Evolutionary conservation across 2,329 filamentous ascomycete genomes (phyloP).

Genomic region (Talaromyces sp.): DNA sequence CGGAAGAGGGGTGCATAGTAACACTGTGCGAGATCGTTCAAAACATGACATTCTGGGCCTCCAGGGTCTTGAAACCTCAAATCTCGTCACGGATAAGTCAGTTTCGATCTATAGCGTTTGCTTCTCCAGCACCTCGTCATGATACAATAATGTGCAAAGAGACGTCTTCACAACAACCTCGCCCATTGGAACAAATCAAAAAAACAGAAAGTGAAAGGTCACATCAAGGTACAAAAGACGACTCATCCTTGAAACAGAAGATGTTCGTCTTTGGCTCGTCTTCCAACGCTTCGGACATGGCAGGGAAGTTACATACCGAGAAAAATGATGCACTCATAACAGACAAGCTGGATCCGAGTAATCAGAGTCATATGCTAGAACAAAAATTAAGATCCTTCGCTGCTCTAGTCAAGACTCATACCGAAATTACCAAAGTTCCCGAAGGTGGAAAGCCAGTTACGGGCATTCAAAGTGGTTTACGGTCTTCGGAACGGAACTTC

Average conservation of each 20-base stretch:
- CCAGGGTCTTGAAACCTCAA: conserved; percentile 9
- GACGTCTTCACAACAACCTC: neutral
- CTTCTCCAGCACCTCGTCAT: neutral
- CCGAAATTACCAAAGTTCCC: neutral
- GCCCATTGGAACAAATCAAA: neutral
- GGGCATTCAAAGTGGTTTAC: neutral
- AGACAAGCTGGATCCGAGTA: neutral
- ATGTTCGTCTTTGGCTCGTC: neutral
- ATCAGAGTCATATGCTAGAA: neutral
- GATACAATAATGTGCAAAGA: neutral
- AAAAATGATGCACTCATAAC: neutral
- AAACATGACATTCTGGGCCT: conserved; percentile 13
- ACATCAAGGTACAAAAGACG: neutral
- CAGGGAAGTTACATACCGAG: neutral
- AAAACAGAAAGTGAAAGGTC: neutral
- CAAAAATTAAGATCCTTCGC: neutral
- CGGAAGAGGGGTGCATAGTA: conserved; percentile 8
- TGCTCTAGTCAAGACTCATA: neutral
- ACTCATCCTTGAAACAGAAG: neutral
- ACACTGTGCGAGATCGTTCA: conserved; percentile 4
- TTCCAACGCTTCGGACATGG: neutral
- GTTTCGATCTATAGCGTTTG: neutral
- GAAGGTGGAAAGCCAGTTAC: neutral
- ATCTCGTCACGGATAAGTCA: conserved; percentile 2
- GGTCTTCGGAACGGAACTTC: neutral